Percentiles rank a stretch among this genome's conserved stretches.
These are phyloP conservation scores for Boletellus deceptivus DNA, from an alignment of 1,284 basidiomycete genomes.

Conservation along the genomic window DNA sequence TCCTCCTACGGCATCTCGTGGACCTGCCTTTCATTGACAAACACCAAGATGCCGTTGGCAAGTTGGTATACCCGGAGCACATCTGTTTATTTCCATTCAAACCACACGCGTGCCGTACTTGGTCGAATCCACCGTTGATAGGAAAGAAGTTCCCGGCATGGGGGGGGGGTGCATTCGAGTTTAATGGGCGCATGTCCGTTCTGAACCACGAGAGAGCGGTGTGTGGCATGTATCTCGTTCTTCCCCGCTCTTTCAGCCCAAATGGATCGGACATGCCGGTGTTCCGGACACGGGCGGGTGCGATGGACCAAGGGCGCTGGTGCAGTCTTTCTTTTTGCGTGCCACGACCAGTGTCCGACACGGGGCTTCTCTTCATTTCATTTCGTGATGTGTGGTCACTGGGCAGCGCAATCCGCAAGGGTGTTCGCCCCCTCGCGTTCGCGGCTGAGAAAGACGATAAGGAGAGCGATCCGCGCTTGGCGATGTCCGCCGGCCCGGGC, in stretches of 20 bases:
- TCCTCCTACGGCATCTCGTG: not conserved
- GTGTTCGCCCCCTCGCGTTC: too few species aligned
- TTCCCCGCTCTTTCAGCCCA: not conserved
- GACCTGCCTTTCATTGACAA: not conserved
- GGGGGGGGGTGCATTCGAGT: not conserved
- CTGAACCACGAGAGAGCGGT: constrained; percentile 2
- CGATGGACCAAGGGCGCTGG: not conserved
- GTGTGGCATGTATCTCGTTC: not conserved
- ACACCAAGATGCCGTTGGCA: not conserved
- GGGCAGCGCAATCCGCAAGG: too few species aligned
- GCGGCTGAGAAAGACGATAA: not conserved
- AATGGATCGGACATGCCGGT: constrained; percentile 2
- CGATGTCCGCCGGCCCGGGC: too few species aligned
- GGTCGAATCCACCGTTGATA: constrained; percentile 1
- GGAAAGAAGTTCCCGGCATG: constrained; percentile 2
- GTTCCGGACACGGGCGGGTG: constrained; percentile 1
- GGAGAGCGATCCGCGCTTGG: not conserved
- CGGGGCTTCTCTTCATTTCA: not conserved
- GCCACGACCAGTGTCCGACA: not conserved
- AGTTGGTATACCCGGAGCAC: constrained; percentile 10
- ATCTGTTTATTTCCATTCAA: not conserved
- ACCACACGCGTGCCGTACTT: not conserved
- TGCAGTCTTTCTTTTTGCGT: not conserved
- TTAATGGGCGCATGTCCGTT: constrained; percentile 14
- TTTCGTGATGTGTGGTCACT: not conserved